Evolutionary conservation across 306 rosid genomes (phyloP).

Genomic region (Corylus americana): DNA sequence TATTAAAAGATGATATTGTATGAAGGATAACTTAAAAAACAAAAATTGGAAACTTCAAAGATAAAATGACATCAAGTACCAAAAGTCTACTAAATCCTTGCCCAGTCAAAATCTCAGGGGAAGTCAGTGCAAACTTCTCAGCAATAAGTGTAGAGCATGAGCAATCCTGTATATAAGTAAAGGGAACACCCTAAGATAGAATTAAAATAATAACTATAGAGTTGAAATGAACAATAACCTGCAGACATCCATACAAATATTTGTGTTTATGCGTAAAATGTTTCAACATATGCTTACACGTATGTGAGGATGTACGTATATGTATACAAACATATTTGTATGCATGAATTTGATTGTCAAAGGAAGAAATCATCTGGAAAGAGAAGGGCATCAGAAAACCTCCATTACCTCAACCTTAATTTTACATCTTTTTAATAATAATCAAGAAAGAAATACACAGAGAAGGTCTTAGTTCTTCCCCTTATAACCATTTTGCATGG

Average conservation of each 20-base stretch:
- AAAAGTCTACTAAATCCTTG: slow-evolving; percentile 72
- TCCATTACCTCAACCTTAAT: not conserved
- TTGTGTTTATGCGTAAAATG: not conserved
- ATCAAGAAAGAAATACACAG: not conserved
- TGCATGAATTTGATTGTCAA: not conserved
- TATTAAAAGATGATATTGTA: not conserved
- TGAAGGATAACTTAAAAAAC: not conserved
- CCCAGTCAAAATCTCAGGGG: slow-evolving; percentile 68
- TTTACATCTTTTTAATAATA: not conserved
- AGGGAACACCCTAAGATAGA: not conserved
- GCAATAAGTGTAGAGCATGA: slow-evolving; percentile 72
- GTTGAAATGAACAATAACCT: not conserved
- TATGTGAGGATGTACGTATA: too few relatives aligned
- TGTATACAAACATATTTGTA: not conserved
- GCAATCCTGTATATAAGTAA: slow-evolving; percentile 51
- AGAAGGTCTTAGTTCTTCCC: not conserved
- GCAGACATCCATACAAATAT: not conserved
- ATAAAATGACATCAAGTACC: slow-evolving; percentile 43
- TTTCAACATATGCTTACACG: not conserved
- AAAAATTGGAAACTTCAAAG: slow-evolving; percentile 3
- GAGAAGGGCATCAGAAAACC: not conserved
- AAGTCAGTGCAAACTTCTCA: slow-evolving; percentile 55
- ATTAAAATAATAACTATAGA: slow-evolving; percentile 8
- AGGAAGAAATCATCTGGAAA: not conserved
- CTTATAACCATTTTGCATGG: not conserved